Evolutionary conservation across 2,329 filamentous ascomycete genomes (phyloP).

Genomic region (Apiospora kogelbergensis): DNA sequence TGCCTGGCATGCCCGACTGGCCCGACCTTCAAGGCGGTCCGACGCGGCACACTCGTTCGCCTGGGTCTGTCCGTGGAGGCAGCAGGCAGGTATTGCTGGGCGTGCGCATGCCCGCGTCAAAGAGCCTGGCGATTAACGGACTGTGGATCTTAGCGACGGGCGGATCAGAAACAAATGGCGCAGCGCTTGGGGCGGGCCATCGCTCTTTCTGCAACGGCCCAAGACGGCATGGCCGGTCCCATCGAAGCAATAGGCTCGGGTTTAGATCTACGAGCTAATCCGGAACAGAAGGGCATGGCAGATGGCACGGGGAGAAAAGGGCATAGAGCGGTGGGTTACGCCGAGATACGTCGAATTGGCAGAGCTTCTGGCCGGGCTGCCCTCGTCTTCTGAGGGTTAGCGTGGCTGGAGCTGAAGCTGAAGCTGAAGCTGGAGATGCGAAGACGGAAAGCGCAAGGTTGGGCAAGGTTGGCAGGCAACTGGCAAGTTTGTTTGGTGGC

Average conservation of each 20-base stretch:
- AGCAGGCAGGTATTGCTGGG: no score
- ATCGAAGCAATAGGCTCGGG: background rate
- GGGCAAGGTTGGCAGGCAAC: background rate
- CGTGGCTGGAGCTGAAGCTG: background rate
- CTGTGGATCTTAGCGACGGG: background rate
- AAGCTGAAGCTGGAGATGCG: background rate
- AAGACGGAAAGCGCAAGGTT: background rate
- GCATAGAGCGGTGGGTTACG: background rate
- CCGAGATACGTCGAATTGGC: background rate
- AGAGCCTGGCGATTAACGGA: background rate
- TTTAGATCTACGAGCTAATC: background rate
- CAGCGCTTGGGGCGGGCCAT: background rate
- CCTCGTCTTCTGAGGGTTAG: background rate
- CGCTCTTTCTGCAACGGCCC: background rate
- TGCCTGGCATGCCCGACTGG: background rate
- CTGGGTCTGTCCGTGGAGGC: background rate
- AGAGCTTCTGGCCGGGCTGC: no score
- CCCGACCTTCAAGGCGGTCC: background rate
- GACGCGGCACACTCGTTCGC: background rate
- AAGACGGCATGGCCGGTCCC: background rate
- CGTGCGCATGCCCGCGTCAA: slow-evolving; percentile 27
- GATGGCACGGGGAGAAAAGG: background rate
- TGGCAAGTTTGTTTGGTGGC: no score
- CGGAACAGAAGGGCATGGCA: background rate
- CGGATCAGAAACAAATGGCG: background rate